phyloP scores from a whole-genome alignment of 306 rosid genomes.

The Fragaria iinumae region DNA sequence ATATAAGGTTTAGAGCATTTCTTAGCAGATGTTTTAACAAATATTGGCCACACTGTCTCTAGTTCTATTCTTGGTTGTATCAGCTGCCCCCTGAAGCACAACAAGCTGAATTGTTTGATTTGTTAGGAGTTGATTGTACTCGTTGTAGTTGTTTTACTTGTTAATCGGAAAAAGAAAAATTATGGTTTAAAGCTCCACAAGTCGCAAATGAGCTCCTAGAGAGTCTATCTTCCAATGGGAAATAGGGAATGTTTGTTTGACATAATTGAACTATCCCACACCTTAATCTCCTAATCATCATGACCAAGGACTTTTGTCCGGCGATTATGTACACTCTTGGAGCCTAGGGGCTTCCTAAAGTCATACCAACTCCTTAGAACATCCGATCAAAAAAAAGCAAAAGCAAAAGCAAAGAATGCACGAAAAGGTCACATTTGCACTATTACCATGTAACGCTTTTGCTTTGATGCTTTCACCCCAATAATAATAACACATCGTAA shows the following conservation, averaged over 20 bases:
- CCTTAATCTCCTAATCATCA: neutral
- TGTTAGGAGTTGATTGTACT: too few species aligned
- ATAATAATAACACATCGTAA: neutral
- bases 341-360: constrained; percentile 11
- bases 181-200: too few species aligned
- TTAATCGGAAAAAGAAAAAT: too few species aligned
- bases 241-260: neutral
- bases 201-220: too few species aligned
- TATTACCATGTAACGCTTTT: neutral
- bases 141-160: too few species aligned
- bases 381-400: neutral
- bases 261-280: neutral
- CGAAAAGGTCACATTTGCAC: neutral
- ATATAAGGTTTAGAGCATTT: too few species aligned
- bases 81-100: too few species aligned
- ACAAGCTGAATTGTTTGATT: too few species aligned
- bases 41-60: too few species aligned
- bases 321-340: neutral
- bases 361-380: neutral
- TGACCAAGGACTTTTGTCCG: neutral
- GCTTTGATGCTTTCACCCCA: neutral
- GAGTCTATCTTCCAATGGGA: too few species aligned
- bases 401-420: constrained; percentile 3
- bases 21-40: too few species aligned
- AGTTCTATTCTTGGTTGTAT: too few species aligned